Conservation (phyloP, 305 asterid species). For the Fraxinus angustifolia region DNA sequence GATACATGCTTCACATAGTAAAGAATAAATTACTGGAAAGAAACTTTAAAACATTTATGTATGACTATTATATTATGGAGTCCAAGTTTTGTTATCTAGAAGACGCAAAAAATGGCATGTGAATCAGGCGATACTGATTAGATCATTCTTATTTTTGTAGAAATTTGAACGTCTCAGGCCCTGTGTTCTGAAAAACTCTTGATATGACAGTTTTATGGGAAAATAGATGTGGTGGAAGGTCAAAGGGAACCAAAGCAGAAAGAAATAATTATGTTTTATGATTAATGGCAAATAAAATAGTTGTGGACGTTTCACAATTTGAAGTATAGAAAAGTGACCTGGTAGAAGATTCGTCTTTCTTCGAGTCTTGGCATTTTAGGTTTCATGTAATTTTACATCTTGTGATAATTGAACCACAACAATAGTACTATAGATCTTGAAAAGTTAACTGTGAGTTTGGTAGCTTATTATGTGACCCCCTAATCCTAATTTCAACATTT, state of each 20-base stretch:
- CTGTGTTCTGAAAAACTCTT: neutral
- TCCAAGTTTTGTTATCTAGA: neutral
- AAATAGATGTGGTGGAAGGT: neutral
- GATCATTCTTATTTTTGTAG: neutral
- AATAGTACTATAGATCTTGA: neutral
- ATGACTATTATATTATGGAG: neutral
- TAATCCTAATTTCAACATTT: neutral
- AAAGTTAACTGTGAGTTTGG: neutral
- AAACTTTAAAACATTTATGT: neutral
- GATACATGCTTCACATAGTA: neutral
- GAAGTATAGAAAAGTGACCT: neutral
- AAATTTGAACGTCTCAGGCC: neutral
- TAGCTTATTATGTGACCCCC: neutral
- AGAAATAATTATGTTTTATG: neutral
- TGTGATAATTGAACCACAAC: neutral
- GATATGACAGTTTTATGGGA: neutral
- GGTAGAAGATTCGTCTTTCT: neutral
- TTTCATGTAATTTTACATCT: neutral
- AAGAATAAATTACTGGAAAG: neutral
- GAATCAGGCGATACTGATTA: neutral
- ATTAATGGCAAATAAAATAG: neutral
- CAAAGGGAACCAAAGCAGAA: neutral
- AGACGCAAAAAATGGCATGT: neutral
- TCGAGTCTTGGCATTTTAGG: neutral
- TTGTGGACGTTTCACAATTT: neutral